Evolutionary conservation across 2,329 filamentous ascomycete species (phyloP), one percentile per base, ranked within the genome.

Genomic region (Fusarium sp.): DNA sequence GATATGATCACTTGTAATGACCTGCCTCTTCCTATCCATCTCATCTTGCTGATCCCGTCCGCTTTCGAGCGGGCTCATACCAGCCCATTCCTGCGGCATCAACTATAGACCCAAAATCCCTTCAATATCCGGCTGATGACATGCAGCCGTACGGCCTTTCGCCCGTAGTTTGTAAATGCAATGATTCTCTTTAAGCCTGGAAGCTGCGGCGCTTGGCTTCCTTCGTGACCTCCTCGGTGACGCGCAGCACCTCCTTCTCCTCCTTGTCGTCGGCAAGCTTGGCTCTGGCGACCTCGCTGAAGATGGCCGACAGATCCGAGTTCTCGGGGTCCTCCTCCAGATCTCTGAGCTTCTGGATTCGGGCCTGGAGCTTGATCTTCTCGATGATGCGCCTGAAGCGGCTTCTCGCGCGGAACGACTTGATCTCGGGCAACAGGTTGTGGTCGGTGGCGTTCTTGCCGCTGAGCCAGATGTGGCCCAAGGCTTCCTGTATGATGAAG

Each of bases 361-460:
- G 94, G 85, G 98, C 98, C 75, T 95, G 92, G 64, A 99, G 91
- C 86, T 97, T 98, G 87, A 98, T 94, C 80, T 98, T 92, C 84
- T 98, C 95, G 85, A 99, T 97, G 79, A 95, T 96, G 74, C 96
- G 93, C 83, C 93, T 93, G 77, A 99, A 93, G 72, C 95, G 95
- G 67, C 95, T 94, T 84, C 95, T 95, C 73, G 95, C 93, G 84
- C 97, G 95, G 87, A 97, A 97, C 62, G 95, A 93, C 84, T 94
- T 94, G 78, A 99, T 97, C 86, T 99, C 97, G 76, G 97, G 97
- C 83, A 99, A 86, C 90, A 99, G 90, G 88, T 99, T 95, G 90
- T 98, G 95, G 84, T 98, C 95, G 71, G 93, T 95, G 73, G 97
- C 97, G 72, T 91, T 97, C 86, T 97, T 90, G 83, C 96, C 96